Base-by-base conservation (phyloP, 2,329 filamentous ascomycete species). In the Drechslera avenae region DNA sequence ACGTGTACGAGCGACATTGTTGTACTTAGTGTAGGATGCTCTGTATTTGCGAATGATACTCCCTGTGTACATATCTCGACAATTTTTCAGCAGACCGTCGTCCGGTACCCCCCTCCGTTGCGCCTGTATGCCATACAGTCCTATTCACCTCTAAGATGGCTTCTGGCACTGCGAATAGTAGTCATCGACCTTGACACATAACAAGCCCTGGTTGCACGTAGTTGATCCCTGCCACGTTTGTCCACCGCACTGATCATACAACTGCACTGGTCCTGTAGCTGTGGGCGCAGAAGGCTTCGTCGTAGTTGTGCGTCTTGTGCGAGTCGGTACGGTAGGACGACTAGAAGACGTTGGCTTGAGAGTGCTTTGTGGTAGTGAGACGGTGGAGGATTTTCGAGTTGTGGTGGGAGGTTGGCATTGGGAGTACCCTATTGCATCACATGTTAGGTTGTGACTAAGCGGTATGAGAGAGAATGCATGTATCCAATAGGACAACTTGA, bases 161-260 rank as follows among this genome's bases (percentile, higher is more conserved):
- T 53, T 58, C 45, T 52, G 57, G 17, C 57, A 62, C 28, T 51
- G 50, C 18, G 57, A 61, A 31, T 59, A 59, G 31, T 50, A 59
- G 2, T 61, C 53, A 44, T 63, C 51, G n/a, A 53, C 21, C 28
- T 54, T 47, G 14, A 51, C 44, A 39, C 53, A 59, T 1, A 32
- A 39, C 31, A 61, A 28, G 2, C 54, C 60, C 17, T 50, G 37
- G 3, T 47, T 39, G 5, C 33, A 60, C 7, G 39, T 34, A 1
- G 36, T 52, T 6, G 51, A 40, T 1, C 57, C 59, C 3, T 50
- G 33, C 26, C 40, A 57, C 1, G 55, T 23, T 23, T 4, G 21
- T 23, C 21, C 21, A 23, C 21, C 21, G 9, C 21, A 23, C 5
- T 23, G 21, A 23, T 23, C 55, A 33, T 47, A 56, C 21, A 55